Conservation (phyloP, 257 asterid species). For the Knoxia roxburghii region DNA sequence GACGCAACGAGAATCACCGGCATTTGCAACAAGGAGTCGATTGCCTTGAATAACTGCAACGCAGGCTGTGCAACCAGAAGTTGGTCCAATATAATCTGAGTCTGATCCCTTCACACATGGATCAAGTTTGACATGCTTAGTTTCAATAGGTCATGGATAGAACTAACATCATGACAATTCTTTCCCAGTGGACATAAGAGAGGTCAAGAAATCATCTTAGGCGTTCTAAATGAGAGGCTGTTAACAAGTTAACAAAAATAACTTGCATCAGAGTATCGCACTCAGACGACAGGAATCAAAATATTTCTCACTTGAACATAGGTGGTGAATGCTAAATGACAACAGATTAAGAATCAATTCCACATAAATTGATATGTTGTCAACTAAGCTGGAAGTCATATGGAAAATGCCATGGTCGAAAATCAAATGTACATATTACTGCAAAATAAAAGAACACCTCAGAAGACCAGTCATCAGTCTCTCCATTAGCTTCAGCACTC, state of each 20-base stretch:
- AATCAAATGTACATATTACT: background rate
- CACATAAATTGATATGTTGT: background rate
- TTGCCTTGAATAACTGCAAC: slow-evolving; percentile 58
- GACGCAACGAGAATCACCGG: slow-evolving; percentile 94
- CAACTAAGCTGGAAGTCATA: background rate
- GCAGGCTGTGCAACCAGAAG: slow-evolving; percentile 89
- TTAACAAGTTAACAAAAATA: background rate
- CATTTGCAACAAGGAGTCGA: slow-evolving; percentile 78
- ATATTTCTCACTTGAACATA: background rate
- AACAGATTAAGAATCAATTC: background rate
- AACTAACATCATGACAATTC: background rate
- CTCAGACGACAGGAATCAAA: background rate
- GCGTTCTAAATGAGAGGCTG: background rate
- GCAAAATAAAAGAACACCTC: slow-evolving; percentile 17
- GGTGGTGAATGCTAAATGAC: background rate
- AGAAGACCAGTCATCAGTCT: slow-evolving; percentile 37
- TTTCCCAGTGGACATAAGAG: background rate
- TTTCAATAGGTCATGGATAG: background rate
- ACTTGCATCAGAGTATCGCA: background rate
- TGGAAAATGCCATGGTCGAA: background rate
- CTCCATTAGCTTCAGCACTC: slow-evolving; percentile 36
- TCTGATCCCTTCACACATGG: slow-evolving; percentile 46
- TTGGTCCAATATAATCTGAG: slow-evolving; percentile 59
- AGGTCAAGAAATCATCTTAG: background rate
- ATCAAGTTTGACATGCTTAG: slow-evolving; percentile 15